Conservation (phyloP, 2,329 filamentous ascomycete species). For the Fusarium verrucosum region DNA sequence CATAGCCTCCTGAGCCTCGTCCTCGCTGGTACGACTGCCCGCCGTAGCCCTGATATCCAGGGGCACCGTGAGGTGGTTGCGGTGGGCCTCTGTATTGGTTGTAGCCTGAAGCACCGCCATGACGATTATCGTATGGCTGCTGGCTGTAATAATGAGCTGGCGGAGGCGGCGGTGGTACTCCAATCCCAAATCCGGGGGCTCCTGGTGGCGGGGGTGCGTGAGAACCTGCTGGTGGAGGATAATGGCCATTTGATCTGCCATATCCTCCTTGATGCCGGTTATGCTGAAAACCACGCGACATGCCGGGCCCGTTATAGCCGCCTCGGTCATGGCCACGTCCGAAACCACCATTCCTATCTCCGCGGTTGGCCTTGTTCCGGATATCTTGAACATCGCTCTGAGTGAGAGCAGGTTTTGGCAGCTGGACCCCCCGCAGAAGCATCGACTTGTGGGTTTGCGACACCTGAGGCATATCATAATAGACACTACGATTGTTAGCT, state of each 20-base stretch:
- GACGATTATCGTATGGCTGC: constrained; percentile 23
- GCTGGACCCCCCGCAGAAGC: constrained; percentile 83
- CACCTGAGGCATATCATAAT: constrained; percentile 82
- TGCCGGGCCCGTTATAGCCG: constrained; percentile 44
- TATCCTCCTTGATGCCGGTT: constrained; percentile 38
- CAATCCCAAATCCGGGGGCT: constrained; percentile 47
- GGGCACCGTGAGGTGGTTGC: constrained; percentile 20
- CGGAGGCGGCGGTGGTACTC: constrained; percentile 48
- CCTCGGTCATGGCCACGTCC: constrained; percentile 42
- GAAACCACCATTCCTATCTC: constrained; percentile 45
- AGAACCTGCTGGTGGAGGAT: constrained; percentile 13
- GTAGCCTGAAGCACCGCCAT: constrained; percentile 33
- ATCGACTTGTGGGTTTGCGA: constrained; percentile 88
- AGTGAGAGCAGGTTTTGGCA: constrained; percentile 76
- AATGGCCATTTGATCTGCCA: constrained; percentile 28
- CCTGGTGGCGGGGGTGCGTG: constrained; percentile 48
- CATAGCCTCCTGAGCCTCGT: constrained; percentile 33
- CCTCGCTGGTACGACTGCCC: constrained; percentile 28
- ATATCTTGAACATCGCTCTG: constrained; percentile 79
- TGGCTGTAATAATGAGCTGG: constrained; percentile 37
- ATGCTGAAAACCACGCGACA: constrained; percentile 34
- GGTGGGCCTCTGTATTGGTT: constrained; percentile 34
- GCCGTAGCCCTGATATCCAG: constrained; percentile 36
- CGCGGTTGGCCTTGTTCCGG: constrained; percentile 69
- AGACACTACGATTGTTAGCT: constrained; percentile 67